These are phyloP conservation scores for Ogataea henricii DNA, from an alignment of 805 yeast species.

Conservation along the genomic window DNA sequence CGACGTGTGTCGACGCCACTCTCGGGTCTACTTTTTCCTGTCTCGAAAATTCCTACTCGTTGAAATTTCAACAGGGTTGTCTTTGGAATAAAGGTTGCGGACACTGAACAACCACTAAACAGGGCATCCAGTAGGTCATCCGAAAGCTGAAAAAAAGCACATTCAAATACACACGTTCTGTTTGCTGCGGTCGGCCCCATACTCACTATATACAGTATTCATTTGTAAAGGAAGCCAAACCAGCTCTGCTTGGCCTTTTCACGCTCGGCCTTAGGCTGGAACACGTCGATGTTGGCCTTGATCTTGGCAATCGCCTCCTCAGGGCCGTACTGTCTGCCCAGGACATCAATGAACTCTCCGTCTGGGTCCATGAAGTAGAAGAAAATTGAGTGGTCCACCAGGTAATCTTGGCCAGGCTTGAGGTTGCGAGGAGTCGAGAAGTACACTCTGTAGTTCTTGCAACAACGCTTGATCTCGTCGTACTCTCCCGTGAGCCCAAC, in stretches of 20 bases:
- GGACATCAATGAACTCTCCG: slow-evolving; percentile 90
- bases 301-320: slow-evolving; percentile 77
- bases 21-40: slow-evolving; percentile 4
- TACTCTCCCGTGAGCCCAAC: slow-evolving; percentile 91
- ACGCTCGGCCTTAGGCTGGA: slow-evolving; percentile 70
- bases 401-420: slow-evolving; percentile 93
- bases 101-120: background rate
- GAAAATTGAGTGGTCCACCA: slow-evolving; percentile 97
- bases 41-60: slow-evolving; percentile 2
- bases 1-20: slow-evolving; percentile 7
- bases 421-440: slow-evolving; percentile 96
- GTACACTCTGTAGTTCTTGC: slow-evolving; percentile 91
- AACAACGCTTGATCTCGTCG: slow-evolving; percentile 77
- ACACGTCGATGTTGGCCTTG: slow-evolving; percentile 71
- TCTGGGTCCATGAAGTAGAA: slow-evolving; percentile 98
- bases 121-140: background rate
- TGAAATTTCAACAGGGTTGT: background rate
- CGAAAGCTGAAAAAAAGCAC: slow-evolving; percentile 1
- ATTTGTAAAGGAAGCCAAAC: slow-evolving; percentile 59
- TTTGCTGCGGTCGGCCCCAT: background rate
- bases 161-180: background rate
- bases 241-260: slow-evolving; percentile 62
- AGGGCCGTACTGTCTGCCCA: slow-evolving; percentile 88
- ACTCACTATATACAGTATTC: slow-evolving; percentile 9
- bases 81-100: background rate